Evolutionary conservation across 2,329 filamentous ascomycete species (phyloP).

Genomic region (Alternaria postmessia): DNA sequence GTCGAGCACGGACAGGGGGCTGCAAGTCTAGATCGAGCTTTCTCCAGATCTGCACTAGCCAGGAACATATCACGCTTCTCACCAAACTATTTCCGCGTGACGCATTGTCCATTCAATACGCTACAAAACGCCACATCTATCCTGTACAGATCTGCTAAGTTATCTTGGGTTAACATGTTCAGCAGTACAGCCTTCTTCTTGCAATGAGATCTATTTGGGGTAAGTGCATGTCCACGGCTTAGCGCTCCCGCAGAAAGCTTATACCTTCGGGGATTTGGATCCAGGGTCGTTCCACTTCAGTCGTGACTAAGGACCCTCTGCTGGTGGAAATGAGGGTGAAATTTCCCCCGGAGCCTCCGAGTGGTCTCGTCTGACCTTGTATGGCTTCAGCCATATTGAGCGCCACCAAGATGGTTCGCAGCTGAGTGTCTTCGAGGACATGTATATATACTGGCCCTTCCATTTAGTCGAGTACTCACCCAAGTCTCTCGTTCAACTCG

Average conservation of each 20-base stretch:
- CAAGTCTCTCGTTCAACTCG: background rate
- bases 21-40: background rate
- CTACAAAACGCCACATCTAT: background rate
- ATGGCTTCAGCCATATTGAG: background rate
- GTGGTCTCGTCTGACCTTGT: background rate
- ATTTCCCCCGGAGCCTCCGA: background rate
- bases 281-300: background rate
- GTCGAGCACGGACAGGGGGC: background rate
- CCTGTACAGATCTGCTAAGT: background rate
- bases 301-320: background rate
- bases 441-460: background rate
- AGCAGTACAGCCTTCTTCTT: background rate
- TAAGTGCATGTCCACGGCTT: background rate
- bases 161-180: background rate
- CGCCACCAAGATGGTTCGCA: background rate
- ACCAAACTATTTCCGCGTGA: background rate
- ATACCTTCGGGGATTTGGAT: background rate
- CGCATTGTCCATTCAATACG: constrained; percentile 5
- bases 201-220: background rate
- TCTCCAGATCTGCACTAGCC: constrained; percentile 5
- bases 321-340: background rate
- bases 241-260: background rate
- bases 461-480: background rate
- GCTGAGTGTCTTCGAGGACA: too few species aligned
- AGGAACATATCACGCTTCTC: background rate